Base-by-base conservation (phyloP, 2,329 filamentous ascomycete genomes). In the Colletotrichum sp. region DNA sequence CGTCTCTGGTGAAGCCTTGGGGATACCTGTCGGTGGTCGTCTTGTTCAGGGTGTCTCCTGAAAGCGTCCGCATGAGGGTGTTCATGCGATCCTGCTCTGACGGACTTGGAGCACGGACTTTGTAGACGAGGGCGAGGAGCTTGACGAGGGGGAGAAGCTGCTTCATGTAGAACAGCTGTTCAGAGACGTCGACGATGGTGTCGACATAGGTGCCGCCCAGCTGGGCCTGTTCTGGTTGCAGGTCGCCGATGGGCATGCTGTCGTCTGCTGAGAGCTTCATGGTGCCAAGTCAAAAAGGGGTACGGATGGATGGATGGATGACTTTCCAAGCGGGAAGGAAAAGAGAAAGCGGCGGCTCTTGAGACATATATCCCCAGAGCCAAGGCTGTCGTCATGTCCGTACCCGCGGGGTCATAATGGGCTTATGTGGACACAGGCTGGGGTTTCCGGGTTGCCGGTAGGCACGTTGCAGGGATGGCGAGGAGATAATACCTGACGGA, bases 101-200 rank as follows among this genome's bases (percentile, higher is more conserved):
- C 14, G 78, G 78, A 7, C 76, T 76, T 10, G 82, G 81, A 34
- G 77, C 79, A 36, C 79, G 79, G 69, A 80, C 78, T 68, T 80
- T 79, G 73, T 83, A 84, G 58, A 83, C 80, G 67, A 84, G 78
- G 48, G 81, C 77, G 66, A 84, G 74, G 71, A 84, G 82, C 28
- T 79, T 81, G 77, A 84, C 81, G 62, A 84, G 83, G 24, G 82
- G 78, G 58, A 79, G 78, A 66, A 82, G 79, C 34, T 80, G 80
- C 4, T 80, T 80, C 79, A 82, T 83, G 73, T 77, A 79, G 6
- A 76, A 78, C 62, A 84, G 78, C 64, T 81, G 79, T 2, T 82
- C 81, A 4, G 83, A 84, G 56, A 84, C 76, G 28, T 70, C 77
- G 67, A 74, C 78, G 36, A 84, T 80, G 73, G 71, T 81, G 74